Evolutionary conservation across 1,284 basidiomycete species (phyloP).

Genomic region (Apiotrichum gracile): DNA sequence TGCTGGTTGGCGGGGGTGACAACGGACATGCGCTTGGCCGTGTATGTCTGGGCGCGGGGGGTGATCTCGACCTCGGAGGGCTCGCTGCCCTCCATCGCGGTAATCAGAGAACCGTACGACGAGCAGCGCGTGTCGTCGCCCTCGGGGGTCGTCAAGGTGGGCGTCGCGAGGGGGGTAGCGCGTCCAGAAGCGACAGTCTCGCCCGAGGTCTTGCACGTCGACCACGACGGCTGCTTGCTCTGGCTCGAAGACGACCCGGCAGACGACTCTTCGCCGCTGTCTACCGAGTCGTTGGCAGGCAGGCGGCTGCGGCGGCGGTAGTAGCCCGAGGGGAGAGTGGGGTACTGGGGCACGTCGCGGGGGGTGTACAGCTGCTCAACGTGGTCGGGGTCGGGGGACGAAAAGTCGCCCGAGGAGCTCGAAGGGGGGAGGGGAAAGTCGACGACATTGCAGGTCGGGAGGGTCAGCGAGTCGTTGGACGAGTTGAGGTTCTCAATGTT

Average conservation of each 20-base stretch:
- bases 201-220: conserved; percentile 15
- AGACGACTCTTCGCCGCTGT: conserved; percentile 9
- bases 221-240: conserved; percentile 13
- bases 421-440: conserved; percentile 22
- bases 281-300: neutral
- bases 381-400: conserved; percentile 16
- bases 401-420: conserved; percentile 11
- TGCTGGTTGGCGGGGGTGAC: neutral
- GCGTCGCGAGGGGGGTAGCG: conserved; percentile 14
- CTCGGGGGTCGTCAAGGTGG: neutral
- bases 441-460: conserved; percentile 3
- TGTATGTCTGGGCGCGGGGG: neutral
- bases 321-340: conserved; percentile 1
- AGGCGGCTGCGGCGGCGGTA: neutral
- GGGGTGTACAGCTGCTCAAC: conserved; percentile 20
- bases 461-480: conserved; percentile 14
- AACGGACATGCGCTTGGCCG: neutral
- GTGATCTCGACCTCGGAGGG: neutral
- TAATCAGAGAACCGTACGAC: neutral
- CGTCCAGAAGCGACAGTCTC: neutral
- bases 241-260: neutral
- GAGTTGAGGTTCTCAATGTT: conserved; percentile 19
- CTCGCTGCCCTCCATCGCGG: neutral
- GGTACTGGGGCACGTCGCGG: conserved; percentile 5
- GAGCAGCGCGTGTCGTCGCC: neutral